These are phyloP conservation scores for Xylaria nigripes DNA, from an alignment of 495 filamentous ascomycete species.

Conservation along the genomic window DNA sequence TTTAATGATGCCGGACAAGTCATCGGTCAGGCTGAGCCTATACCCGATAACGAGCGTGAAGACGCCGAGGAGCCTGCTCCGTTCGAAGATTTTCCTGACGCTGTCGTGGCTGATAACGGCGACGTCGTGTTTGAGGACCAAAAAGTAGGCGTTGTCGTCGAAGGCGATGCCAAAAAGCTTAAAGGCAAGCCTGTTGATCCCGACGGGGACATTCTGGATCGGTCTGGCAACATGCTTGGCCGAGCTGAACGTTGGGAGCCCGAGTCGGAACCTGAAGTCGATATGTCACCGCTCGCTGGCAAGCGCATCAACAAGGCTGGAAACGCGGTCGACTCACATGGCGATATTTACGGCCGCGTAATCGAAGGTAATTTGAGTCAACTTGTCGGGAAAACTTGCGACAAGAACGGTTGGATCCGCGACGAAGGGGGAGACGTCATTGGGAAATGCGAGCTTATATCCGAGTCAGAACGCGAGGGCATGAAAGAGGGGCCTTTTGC, in stretches of 20 bases:
- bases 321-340: slow-evolving; percentile 68
- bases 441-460: slow-evolving; percentile 69
- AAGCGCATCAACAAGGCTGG: slow-evolving; percentile 81
- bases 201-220: slow-evolving; percentile 78
- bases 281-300: slow-evolving; percentile 65
- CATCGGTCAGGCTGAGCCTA: slow-evolving; percentile 65
- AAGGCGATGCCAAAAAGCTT: slow-evolving; percentile 67
- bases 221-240: slow-evolving; percentile 70
- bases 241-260: slow-evolving; percentile 61
- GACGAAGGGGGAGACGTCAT: slow-evolving; percentile 73
- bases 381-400: slow-evolving; percentile 72
- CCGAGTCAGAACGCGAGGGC: slow-evolving; percentile 57
- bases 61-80: slow-evolving; percentile 56
- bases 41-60: slow-evolving; percentile 64
- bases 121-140: slow-evolving; percentile 63
- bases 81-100: slow-evolving; percentile 66
- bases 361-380: slow-evolving; percentile 61
- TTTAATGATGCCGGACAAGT: slow-evolving; percentile 66
- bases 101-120: slow-evolving; percentile 60
- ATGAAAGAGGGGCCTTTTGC: slow-evolving; percentile 72
- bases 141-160: slow-evolving; percentile 62
- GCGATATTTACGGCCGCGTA: slow-evolving; percentile 68
- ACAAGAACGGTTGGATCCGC: slow-evolving; percentile 73
- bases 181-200: slow-evolving; percentile 70
- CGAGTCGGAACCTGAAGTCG: slow-evolving; percentile 43